phyloP scores from a whole-genome alignment of 2,329 filamentous ascomycete species.

The Aspergillus novofumigatus region DNA sequence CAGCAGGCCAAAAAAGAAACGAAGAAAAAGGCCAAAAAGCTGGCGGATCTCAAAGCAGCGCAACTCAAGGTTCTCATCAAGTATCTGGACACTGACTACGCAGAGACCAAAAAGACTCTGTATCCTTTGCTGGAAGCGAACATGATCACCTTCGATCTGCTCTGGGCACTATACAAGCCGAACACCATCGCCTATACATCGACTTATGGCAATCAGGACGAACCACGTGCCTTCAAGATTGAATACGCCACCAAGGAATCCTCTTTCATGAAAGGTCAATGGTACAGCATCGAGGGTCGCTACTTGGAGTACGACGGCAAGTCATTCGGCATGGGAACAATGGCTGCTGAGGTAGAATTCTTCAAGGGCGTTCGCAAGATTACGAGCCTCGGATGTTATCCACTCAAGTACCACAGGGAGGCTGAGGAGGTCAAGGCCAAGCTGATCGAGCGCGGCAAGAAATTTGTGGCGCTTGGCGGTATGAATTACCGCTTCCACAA shows the following conservation, averaged over 20 bases:
- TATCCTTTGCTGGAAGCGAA: conserved; percentile 76
- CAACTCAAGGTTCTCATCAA: conserved; percentile 66
- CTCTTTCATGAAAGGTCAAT: conserved; percentile 67
- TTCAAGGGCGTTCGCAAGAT: conserved; percentile 85
- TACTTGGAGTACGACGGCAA: conserved; percentile 91
- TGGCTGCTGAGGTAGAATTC: conserved; percentile 63
- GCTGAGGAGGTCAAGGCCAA: conserved; percentile 59
- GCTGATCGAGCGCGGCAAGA: conserved; percentile 76
- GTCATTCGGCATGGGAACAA: conserved; percentile 69
- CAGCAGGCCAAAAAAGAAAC: conserved; percentile 57
- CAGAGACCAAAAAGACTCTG: conserved; percentile 71
- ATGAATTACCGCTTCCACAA: conserved; percentile 80
- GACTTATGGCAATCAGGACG: conserved; percentile 71
- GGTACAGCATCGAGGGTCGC: conserved; percentile 67
- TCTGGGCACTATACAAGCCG: conserved; percentile 88
- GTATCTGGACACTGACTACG: conserved; percentile 79
- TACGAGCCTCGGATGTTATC: conserved; percentile 70
- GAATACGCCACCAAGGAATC: conserved; percentile 68
- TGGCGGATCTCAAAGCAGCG: conserved; percentile 36
- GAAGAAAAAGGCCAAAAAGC: conserved; percentile 39
- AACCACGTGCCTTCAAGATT: conserved; percentile 78
- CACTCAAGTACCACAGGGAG: conserved; percentile 74
- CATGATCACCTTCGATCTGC: conserved; percentile 80
- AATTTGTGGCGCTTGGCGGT: conserved; percentile 74
- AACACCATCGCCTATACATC: conserved; percentile 73